Evolutionary conservation across 352 stramenopile species (phyloP), one percentile per base, ranked within the genome.

Genomic region (Pythium chondricola): DNA sequence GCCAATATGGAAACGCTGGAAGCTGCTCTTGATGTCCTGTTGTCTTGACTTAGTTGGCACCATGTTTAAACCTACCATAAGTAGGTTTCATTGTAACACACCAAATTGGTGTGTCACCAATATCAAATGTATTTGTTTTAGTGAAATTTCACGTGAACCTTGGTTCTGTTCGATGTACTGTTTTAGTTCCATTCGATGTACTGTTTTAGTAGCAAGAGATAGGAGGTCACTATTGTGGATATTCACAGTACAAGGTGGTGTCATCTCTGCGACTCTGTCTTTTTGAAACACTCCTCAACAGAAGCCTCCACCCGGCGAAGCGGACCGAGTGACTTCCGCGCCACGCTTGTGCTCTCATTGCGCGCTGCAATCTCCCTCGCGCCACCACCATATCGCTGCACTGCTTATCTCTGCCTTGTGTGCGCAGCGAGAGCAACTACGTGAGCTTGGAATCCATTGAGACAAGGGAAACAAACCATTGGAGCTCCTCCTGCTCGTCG

Each of bases 261-360:
- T 53, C 24, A 36, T n/a, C n/a, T n/a, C n/a, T 48, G 48, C 38
- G 48, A 55, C 48, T 55, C 37, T 55, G 37, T 55, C n/a, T 55
- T 55, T 55, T 55, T 55, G 37, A 55, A 47, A 48, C 48, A 55
- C 48, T 55, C 48, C 48, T 48, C 48, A 55, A 55, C 48, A 55
- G 48, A 55, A 55, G 48, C 38, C 48, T 38, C 35, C 24, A n/a
- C 14, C 5, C 7, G 10, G 37, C 37, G 2, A 43, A 27, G 17
- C 3, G 13, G 8, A 43, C 37, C 6, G 24, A 24, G 17, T 35
- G 20, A 21, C 14, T 24, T 25, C 48, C n/a, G 26, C 37, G 16
- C 13, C 11, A 22, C 40, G 25, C 18, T 24, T 5, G 16, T 33
- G 29, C 29, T 8, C 29, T 8, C 13, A 33, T 33, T 33, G 26